These are phyloP conservation scores for Fistulifera pelliculosa DNA, from an alignment of 108 stramenopile genomes.

Conservation along the genomic window DNA sequence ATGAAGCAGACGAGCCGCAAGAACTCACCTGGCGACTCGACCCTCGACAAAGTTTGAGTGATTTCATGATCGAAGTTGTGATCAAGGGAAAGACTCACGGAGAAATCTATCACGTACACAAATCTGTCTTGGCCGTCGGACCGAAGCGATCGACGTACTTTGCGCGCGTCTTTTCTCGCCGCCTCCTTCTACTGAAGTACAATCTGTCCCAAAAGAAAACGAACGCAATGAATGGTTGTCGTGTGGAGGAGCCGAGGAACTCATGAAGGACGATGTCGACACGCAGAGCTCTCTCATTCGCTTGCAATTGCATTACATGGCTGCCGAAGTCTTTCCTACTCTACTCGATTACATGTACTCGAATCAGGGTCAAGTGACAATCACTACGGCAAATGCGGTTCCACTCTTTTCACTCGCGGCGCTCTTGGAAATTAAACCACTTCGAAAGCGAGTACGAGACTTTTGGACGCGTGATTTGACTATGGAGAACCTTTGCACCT, in stretches of 20 bases:
- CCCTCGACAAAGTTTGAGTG: conserved; percentile 32
- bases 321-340: conserved; percentile 18
- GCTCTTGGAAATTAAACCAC: conserved; percentile 26
- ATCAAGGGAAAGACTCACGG: not conserved
- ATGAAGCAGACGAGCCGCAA: not conserved
- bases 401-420: conserved; percentile 23
- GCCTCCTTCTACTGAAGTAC: not conserved
- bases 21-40: conserved; percentile 22
- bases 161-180: conserved; percentile 19
- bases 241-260: not conserved
- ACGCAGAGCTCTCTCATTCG: not conserved
- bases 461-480: conserved; percentile 26
- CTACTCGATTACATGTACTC: conserved; percentile 39
- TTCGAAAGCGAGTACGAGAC: conserved; percentile 10
- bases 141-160: conserved; percentile 37
- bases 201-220: not conserved
- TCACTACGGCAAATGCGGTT: conserved; percentile 20
- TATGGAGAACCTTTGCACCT: conserved; percentile 20
- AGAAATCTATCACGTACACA: conserved; percentile 36
- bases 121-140: conserved; percentile 35
- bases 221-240: not conserved
- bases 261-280: conserved; percentile 9
- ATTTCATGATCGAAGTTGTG: conserved; percentile 35
- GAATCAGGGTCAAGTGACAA: not conserved
- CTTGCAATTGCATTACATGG: conserved; percentile 8